These are phyloP conservation scores for Globisporangium takayamanum DNA, from an alignment of 352 stramenopile species.

Conservation along the genomic window DNA sequence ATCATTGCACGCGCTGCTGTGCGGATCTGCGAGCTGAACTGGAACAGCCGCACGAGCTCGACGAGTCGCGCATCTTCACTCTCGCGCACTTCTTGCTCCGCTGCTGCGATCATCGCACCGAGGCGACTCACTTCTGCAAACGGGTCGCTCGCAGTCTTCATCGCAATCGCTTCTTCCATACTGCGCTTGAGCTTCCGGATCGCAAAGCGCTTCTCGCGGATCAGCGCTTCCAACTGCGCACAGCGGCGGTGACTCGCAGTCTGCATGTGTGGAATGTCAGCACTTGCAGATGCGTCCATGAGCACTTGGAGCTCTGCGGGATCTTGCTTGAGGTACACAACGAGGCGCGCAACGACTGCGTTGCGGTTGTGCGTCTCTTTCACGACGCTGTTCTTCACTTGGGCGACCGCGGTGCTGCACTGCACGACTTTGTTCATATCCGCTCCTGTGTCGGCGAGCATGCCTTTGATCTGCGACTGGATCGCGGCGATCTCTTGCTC, in stretches of 20 bases:
- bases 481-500: constrained; percentile 29
- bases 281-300: constrained; percentile 16
- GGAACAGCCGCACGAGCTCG: constrained; percentile 36
- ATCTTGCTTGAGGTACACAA: constrained; percentile 40
- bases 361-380: constrained; percentile 35
- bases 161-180: constrained; percentile 54
- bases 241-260: constrained; percentile 43
- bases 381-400: constrained; percentile 10
- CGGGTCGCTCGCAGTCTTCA: constrained; percentile 33
- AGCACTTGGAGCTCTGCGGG: constrained; percentile 32
- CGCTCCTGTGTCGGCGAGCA: constrained; percentile 19
- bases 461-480: constrained; percentile 28
- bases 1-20: constrained; percentile 26
- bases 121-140: constrained; percentile 52
- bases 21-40: constrained; percentile 52
- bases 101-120: constrained; percentile 31
- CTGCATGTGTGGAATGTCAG: constrained; percentile 43
- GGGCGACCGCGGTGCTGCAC: constrained; percentile 7
- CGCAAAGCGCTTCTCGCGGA: constrained; percentile 25
- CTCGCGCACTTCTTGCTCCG: constrained; percentile 31
- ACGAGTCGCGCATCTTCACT: constrained; percentile 41
- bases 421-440: constrained; percentile 31
- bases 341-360: constrained; percentile 36
- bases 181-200: constrained; percentile 34
- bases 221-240: constrained; percentile 29